These are phyloP conservation scores for Monosporascus cannonballus DNA, from an alignment of 2,329 filamentous ascomycete species.

Conservation along the genomic window DNA sequence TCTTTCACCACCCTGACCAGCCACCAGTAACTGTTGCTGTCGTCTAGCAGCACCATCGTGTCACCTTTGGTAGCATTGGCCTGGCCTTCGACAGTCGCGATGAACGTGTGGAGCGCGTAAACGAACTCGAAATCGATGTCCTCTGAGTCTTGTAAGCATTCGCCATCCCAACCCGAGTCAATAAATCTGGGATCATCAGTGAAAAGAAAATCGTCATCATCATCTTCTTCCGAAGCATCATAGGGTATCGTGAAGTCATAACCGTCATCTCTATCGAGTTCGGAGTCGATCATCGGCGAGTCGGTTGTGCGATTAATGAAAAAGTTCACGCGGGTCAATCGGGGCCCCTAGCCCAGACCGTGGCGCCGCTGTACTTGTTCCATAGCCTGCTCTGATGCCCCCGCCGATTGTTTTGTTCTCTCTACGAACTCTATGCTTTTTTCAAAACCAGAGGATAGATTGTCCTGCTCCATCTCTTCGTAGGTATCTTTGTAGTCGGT, in stretches of 20 bases:
- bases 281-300: slow-evolving; percentile 8
- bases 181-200: slow-evolving; percentile 54
- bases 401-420: slow-evolving; percentile 2
- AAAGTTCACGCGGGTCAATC: slow-evolving; percentile 14
- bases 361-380: slow-evolving; percentile 1
- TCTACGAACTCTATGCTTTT: slow-evolving; percentile 9
- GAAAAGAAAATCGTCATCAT: slow-evolving; percentile 50
- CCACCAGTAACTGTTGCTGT: slow-evolving; percentile 99
- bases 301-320: slow-evolving; percentile 8
- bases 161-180: slow-evolving; percentile 67
- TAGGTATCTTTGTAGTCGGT: slow-evolving; percentile 19
- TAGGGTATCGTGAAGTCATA: slow-evolving; percentile 37
- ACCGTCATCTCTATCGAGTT: slow-evolving; percentile 19
- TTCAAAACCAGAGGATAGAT: slow-evolving; percentile 7
- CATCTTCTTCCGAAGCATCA: slow-evolving; percentile 49
- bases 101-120: slow-evolving; percentile 95
- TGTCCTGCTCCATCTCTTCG: slow-evolving; percentile 7
- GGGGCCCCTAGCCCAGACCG: slow-evolving; percentile 8
- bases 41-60: slow-evolving; percentile 96
- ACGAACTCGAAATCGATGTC: slow-evolving; percentile 99
- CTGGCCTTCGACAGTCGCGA: slow-evolving; percentile 95
- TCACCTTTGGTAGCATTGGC: slow-evolving; percentile 98
- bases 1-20: slow-evolving; percentile 95
- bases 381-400: slow-evolving; percentile 2
- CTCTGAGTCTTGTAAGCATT: slow-evolving; percentile 90